A percentile compares a stretch with the other conserved stretches of the same genome.
Evolutionary conservation across 345 rosid genomes (phyloP).

Genomic region (Populus ilicifolia): DNA sequence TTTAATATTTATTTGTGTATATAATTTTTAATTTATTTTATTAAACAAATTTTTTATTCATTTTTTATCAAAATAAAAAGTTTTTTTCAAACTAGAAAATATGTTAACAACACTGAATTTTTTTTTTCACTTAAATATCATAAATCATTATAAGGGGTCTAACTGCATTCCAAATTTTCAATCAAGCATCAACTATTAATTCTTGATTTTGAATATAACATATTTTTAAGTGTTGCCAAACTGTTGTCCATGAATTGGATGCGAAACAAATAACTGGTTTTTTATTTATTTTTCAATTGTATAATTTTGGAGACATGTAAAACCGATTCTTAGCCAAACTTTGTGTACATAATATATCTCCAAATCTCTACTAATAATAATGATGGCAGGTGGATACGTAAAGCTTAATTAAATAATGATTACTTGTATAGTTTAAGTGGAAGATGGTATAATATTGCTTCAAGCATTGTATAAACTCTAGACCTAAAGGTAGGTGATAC

Average conservation of each 20-base stretch:
- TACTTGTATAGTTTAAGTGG: background rate
- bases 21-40: no score
- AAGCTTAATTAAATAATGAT: background rate
- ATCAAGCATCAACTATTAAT: no score
- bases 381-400: slow-evolving; percentile 12
- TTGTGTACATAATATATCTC: background rate
- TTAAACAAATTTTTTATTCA: no score
- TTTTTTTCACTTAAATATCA: no score
- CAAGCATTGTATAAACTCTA: background rate
- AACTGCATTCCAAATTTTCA: no score
- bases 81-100: no score
- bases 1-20: no score
- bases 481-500: background rate
- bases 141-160: no score
- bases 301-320: slow-evolving; percentile 9
- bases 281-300: background rate
- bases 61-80: no score
- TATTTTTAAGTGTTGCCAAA: background rate
- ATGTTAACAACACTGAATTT: rapidly evolving
- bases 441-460: background rate
- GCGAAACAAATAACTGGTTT: background rate
- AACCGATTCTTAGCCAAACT: background rate
- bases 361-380: slow-evolving; percentile 18
- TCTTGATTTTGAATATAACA: background rate
- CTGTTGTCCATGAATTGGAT: background rate